Conservation (phyloP, 257 asterid species). For the Linaria vulgaris region DNA sequence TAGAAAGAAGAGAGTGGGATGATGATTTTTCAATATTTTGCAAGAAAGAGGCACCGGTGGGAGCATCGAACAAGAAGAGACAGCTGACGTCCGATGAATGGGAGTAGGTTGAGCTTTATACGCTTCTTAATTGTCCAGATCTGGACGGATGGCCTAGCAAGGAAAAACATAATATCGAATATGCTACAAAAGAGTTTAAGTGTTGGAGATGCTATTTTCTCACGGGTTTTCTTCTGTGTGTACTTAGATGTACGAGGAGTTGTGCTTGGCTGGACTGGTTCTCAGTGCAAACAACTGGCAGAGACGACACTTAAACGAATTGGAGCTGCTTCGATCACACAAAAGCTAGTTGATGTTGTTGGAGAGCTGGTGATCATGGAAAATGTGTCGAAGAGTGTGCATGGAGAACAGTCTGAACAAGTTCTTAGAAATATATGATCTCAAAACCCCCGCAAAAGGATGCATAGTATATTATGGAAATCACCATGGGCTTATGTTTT, state of each 20-base stretch:
- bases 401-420: constrained; percentile 11
- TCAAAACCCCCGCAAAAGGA: too few relatives aligned
- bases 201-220: constrained; percentile 11
- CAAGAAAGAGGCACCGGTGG: too few relatives aligned
- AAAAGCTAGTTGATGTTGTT: constrained; percentile 5
- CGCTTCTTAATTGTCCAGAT: too few relatives aligned
- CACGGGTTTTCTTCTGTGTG: constrained; percentile 10
- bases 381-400: constrained; percentile 16
- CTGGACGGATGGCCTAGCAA: background rate
- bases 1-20: too few relatives aligned
- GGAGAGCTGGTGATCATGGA: constrained; percentile 9
- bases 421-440: constrained; percentile 5
- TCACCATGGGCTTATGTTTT: too few relatives aligned
- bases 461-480: too few relatives aligned
- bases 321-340: constrained; percentile 10
- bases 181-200: constrained; percentile 20
- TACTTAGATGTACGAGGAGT: constrained; percentile 16
- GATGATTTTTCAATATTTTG: too few relatives aligned
- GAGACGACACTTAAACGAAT: constrained; percentile 11
- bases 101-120: too few relatives aligned
- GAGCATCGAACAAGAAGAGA: too few relatives aligned
- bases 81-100: too few relatives aligned
- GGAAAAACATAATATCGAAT: constrained; percentile 14
- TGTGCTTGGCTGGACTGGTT: constrained; percentile 16
- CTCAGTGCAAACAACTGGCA: constrained; percentile 17